Evolutionary conservation across 1,139 yeast genomes (phyloP).

Genomic region (Lodderomyces metapsilosis): DNA sequence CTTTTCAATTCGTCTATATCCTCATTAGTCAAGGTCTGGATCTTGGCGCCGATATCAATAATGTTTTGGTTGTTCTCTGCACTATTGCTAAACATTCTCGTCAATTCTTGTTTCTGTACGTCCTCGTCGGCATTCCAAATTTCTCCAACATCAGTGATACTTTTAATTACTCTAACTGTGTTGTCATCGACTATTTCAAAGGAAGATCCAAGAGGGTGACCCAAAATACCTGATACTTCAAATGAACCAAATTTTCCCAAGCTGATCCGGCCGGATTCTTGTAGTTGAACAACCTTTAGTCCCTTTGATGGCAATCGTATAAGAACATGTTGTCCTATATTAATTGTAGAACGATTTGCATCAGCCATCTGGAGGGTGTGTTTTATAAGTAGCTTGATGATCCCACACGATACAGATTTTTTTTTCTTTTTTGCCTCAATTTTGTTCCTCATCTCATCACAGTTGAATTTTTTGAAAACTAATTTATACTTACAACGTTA

Average conservation of each 20-base stretch:
- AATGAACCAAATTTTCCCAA: constrained; percentile 93
- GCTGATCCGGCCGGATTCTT: constrained; percentile 56
- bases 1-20: constrained; percentile 81
- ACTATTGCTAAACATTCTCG: constrained; percentile 40
- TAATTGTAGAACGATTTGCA: constrained; percentile 6
- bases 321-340: constrained; percentile 57
- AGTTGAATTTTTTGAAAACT: too few species aligned
- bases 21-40: constrained; percentile 69
- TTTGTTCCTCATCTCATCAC: constrained; percentile 10
- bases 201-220: constrained; percentile 83
- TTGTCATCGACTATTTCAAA: constrained; percentile 74
- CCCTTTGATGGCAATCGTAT: constrained; percentile 81
- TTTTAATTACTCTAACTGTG: constrained; percentile 49
- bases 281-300: constrained; percentile 65
- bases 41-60: constrained; percentile 68
- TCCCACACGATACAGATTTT: too few species aligned
- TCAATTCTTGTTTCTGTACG: constrained; percentile 40
- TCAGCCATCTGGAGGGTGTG: constrained; percentile 1
- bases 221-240: constrained; percentile 69
- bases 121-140: constrained; percentile 18
- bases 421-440: constrained; percentile 4
- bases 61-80: constrained; percentile 71
- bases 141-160: constrained; percentile 29
- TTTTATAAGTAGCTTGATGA: too few species aligned
- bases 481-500: too few species aligned